Evolutionary conservation across 169 alveolate species (phyloP), one percentile per base, ranked within the genome.

Genomic region (Plasmodium cynomolgi): DNA sequence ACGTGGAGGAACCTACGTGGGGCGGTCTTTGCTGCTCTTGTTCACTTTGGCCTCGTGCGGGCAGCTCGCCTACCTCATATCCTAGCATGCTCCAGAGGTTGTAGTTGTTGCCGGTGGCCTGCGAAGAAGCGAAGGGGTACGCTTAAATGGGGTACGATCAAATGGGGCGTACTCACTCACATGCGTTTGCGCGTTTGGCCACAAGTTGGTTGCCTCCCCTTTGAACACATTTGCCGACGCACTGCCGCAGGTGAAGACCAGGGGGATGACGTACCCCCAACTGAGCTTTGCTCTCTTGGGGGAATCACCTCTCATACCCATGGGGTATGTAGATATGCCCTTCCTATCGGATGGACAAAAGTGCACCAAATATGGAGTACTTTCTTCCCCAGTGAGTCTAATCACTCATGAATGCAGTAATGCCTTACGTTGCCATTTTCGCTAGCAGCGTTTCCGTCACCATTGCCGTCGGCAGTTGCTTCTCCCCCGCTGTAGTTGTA

Each of bases 41-140:
- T 58, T 58, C 73, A 58, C 3, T 17, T 58, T 0, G 6, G 26
- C n/a, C 72, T 15, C 26, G 26, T 56, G 31, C n/a, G 7, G 33
- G 56, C 37, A 17, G 8, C 31, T 20, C 3, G 26, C 39, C 73
- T 81, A 91, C 95, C 58, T 80, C 95, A 71, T 80, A 91, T 56
- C 95, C 95, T 17, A 91, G 37, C 0, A 91, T 91, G 37, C 62
- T 91, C 95, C 95, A 91, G 73, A 91, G 73, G 31, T 86, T 72
- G 62, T 34, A 39, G 13, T 80, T 81, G 20, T 44, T 71, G 68
- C 34, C 82, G 11, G 71, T 23, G 17, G 31, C 84, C 95, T 91
- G 41, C 20, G 20, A 91, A 81, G 50, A 91, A 58, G 62, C 77
- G 2, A 47, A 75, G 26, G 33, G 54, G 29, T 4, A 15, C 4